These are phyloP conservation scores for Platanthera zijinensis DNA, from an alignment of 106 monocot species.

Conservation along the genomic window DNA sequence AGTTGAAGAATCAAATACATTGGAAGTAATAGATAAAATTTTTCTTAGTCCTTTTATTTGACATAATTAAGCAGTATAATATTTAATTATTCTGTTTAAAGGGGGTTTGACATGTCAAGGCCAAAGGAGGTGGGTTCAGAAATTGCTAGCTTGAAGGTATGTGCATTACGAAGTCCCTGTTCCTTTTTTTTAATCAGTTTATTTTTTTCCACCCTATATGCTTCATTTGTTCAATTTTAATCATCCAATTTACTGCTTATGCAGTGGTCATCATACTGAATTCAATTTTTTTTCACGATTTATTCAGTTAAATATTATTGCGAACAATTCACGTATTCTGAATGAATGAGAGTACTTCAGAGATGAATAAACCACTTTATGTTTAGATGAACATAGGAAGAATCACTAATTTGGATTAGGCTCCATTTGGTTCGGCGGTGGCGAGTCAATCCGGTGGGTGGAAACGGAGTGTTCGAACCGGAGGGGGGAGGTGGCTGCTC, in stretches of 20 bases:
- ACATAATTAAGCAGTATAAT: constrained; percentile 9
- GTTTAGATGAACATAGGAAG: no score
- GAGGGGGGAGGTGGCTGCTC: no score
- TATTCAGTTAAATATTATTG: neutral
- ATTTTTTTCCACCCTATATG: neutral
- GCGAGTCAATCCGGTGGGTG: no score
- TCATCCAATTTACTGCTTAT: neutral
- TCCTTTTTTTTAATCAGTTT: neutral
- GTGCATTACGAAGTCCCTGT: neutral
- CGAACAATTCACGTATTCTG: neutral
- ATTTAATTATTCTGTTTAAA: constrained; percentile 16
- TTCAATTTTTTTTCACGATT: no score
- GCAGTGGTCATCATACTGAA: neutral
- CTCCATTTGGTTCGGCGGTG: no score
- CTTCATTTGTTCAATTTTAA: neutral
- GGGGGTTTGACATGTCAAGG: constrained; percentile 67
- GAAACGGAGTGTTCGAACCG: no score
- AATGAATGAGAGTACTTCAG: neutral
- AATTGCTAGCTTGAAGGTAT: constrained; percentile 51
- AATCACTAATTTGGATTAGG: no score
- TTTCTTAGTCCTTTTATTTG: constrained; percentile 2
- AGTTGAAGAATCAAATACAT: constrained; percentile 78
- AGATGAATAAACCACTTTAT: neutral
- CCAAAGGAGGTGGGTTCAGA: constrained; percentile 55
- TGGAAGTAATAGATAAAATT: constrained; percentile 55